These are phyloP conservation scores for Botrytis deweyae DNA, from an alignment of 2,329 filamentous ascomycete species.

Conservation along the genomic window DNA sequence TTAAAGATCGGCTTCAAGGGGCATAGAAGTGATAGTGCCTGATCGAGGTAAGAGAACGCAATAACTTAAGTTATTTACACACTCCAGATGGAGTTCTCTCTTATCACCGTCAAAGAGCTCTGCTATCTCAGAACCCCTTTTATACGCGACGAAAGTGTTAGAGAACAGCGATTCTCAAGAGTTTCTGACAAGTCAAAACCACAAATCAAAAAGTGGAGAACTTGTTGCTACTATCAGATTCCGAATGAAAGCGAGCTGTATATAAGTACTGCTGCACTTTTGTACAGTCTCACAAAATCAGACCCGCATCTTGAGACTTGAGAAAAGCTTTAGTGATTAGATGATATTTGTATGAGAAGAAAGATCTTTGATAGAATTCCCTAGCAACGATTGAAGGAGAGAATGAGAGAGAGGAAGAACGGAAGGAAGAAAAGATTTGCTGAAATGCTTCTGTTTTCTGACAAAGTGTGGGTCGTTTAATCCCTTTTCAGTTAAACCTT, in stretches of 20 bases:
- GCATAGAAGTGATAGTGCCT: neutral
- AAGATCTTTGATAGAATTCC: neutral
- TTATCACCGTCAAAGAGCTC: neutral
- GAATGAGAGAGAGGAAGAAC: neutral
- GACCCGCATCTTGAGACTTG: slow-evolving; percentile 4
- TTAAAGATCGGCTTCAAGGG: neutral
- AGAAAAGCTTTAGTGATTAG: neutral
- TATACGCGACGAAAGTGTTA: neutral
- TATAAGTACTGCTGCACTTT: slow-evolving; percentile 7
- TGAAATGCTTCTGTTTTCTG: neutral
- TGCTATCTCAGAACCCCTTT: neutral
- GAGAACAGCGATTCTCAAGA: neutral
- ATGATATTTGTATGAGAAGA: neutral
- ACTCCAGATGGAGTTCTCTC: neutral
- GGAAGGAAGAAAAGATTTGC: neutral
- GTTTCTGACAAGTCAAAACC: neutral
- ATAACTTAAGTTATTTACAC: neutral
- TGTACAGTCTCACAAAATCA: slow-evolving; percentile 7
- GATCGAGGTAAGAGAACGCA: neutral
- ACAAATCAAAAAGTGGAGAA: neutral
- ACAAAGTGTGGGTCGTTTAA: neutral
- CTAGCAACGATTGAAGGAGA: neutral
- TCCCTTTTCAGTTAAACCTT: neutral
- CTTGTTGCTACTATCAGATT: neutral
- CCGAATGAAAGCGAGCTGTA: neutral